Evolutionary conservation across 305 asterid species (phyloP).

Genomic region (Caryopteris hybrid): DNA sequence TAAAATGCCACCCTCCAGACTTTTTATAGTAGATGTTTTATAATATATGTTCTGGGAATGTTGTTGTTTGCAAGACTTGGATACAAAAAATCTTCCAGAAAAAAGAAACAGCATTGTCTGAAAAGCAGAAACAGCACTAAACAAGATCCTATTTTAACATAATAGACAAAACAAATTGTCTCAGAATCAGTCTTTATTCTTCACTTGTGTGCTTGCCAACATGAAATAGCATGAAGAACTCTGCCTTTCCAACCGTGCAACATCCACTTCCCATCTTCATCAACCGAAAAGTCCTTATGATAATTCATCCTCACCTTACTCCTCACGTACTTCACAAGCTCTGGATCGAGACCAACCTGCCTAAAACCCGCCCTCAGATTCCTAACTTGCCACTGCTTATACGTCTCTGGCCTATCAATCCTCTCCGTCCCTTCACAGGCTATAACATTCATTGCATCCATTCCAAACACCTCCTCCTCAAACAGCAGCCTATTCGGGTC

Average conservation of each 20-base stretch:
- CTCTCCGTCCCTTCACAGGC: slow-evolving; percentile 58
- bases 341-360: slow-evolving; percentile 35
- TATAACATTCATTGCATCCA: slow-evolving; percentile 30
- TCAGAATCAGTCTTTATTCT: not conserved
- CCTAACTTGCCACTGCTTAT: slow-evolving; percentile 46
- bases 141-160: not conserved
- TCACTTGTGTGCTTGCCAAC: slow-evolving; percentile 36
- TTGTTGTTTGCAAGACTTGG: not conserved
- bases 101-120: not conserved
- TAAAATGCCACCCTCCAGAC: too few relatives aligned
- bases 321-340: slow-evolving; percentile 26
- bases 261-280: slow-evolving; percentile 57
- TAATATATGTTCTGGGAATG: too few relatives aligned
- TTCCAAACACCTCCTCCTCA: slow-evolving; percentile 41
- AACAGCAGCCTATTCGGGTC: slow-evolving; percentile 24
- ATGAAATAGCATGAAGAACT: slow-evolving; percentile 38
- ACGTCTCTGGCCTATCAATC: slow-evolving; percentile 49
- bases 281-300: slow-evolving; percentile 43
- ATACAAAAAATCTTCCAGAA: not conserved
- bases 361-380: slow-evolving; percentile 35
- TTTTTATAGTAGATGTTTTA: too few relatives aligned
- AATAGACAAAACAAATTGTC: not conserved
- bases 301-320: slow-evolving; percentile 32
- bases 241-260: slow-evolving; percentile 58
- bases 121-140: not conserved